Evolutionary conservation across 176 grass and related monocot species (phyloP), one percentile per base, ranked within the genome.

Genomic region (Carex myosuroides): DNA sequence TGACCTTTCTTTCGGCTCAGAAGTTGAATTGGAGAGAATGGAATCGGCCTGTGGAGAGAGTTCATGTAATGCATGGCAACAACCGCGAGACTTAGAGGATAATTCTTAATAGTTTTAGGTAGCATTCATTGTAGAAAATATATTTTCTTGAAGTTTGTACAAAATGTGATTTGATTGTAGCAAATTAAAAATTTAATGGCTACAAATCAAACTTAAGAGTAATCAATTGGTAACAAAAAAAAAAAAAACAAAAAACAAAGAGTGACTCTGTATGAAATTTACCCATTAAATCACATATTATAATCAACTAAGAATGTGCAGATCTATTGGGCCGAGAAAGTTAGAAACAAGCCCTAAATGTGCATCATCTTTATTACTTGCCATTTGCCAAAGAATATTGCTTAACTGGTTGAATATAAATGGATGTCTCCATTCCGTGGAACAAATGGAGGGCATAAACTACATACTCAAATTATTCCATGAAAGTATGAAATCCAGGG

Each of bases 391-490:
- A 60, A 53, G 33, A 29, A 41, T 44, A 8, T 44, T 16, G 18
- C 37, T 21, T 4, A 13, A 80, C 14, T 41, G 78, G 35, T 44
- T 13, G 3, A 20, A 44, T 20, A 5, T 6, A 32, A 81, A 81
- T 46, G 79, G 59, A 81, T 22, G 7, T 59, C 60, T 50, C n/a
- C 59, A 50, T 63, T 82, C 3, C 11, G 5, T 22, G 29, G 3
- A 50, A 2, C 33, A 63, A 48, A 66, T 65, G 79, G 79, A 82
- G 60, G n/a, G 4, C 22, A 44, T 39, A 82, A 30, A 64, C 21
- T 1, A 61, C 17, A 64, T 26, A 65, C 59, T 63, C 79, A 53
- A 75, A 75, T 53, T 75, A 75, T 75, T 75, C 70, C 44, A 75
- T 53, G 77, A 53, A 64, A 65, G 16, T 82, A 64, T 81, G 39